phyloP scores from a whole-genome alignment of 1,284 basidiomycete genomes.

The Ustilago tritici region DNA sequence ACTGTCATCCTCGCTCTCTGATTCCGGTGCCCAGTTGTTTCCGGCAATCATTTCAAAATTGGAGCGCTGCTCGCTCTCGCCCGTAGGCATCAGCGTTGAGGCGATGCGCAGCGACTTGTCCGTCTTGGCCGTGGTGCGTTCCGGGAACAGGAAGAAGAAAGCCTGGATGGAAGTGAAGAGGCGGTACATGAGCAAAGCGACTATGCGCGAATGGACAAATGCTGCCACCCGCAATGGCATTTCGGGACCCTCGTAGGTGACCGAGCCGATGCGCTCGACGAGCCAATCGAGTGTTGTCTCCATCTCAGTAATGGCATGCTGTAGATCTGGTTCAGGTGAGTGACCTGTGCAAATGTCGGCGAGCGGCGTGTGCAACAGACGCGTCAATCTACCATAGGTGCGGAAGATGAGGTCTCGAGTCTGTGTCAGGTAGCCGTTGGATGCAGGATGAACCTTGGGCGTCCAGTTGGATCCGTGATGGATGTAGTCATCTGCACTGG shows the following conservation, averaged over 20 bases:
- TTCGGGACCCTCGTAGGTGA: constrained; percentile 49
- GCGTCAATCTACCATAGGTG: constrained; percentile 49
- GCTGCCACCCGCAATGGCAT: constrained; percentile 52
- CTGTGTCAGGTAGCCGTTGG: constrained; percentile 45
- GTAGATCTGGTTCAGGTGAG: constrained; percentile 58
- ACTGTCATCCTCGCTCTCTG: constrained; percentile 46
- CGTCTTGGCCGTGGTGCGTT: constrained; percentile 37
- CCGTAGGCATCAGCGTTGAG: constrained; percentile 49
- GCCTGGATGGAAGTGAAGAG: constrained; percentile 51
- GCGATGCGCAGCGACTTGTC: constrained; percentile 51
- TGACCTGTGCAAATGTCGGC: constrained; percentile 50
- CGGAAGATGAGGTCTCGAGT: constrained; percentile 51
- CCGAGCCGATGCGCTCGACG: constrained; percentile 38
- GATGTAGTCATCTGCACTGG: constrained; percentile 50
- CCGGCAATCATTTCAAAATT: constrained; percentile 54
- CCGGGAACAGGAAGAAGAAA: constrained; percentile 50
- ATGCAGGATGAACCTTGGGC: constrained; percentile 41
- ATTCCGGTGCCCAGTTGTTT: constrained; percentile 25
- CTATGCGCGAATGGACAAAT: constrained; percentile 49
- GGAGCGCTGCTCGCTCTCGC: constrained; percentile 42
- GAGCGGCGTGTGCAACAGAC: constrained; percentile 57
- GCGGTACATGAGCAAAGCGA: constrained; percentile 49
- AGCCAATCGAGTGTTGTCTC: constrained; percentile 52
- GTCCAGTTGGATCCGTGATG: constrained; percentile 59
- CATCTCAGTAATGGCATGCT: constrained; percentile 55